These are phyloP conservation scores for Aureobasidium pullulans DNA, from an alignment of 2,329 filamentous ascomycete genomes.

Conservation along the genomic window DNA sequence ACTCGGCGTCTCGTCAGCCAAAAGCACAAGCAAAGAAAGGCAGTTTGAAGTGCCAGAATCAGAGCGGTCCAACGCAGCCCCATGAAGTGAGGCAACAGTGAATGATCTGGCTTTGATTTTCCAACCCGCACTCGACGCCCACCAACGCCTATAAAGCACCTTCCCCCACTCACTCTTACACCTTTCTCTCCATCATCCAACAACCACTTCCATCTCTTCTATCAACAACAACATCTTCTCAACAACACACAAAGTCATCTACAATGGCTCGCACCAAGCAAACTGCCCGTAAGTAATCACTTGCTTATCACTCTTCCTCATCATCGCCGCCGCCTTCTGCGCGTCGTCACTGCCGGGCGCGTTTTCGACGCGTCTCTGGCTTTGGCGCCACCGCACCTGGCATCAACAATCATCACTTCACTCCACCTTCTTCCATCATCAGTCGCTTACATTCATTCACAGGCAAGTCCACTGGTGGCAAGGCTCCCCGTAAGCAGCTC, in stretches of 20 bases:
- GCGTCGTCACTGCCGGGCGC: slow-evolving; percentile 11
- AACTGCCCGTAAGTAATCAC: slow-evolving; percentile 45
- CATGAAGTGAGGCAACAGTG: neutral
- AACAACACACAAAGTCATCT: slow-evolving; percentile 22
- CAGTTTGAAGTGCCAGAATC: slow-evolving; percentile 13
- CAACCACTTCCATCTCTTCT: slow-evolving; percentile 18
- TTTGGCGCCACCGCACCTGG: slow-evolving; percentile 9
- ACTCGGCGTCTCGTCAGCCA: neutral
- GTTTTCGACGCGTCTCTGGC: slow-evolving; percentile 14
- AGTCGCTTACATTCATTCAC: slow-evolving; percentile 25
- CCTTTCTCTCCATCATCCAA: slow-evolving; percentile 16
- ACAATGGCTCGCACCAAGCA: slow-evolving; percentile 50
- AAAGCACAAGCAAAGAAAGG: neutral
- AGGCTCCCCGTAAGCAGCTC: slow-evolving; percentile 85
- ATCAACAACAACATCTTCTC: slow-evolving; percentile 23
- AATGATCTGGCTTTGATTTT: slow-evolving; percentile 15
- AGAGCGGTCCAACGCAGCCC: neutral
- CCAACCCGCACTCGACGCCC: slow-evolving; percentile 13
- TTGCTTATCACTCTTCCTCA: slow-evolving; percentile 15
- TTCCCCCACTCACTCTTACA: slow-evolving; percentile 18
- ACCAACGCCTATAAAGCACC: slow-evolving; percentile 18
- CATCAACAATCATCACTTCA: slow-evolving; percentile 11
- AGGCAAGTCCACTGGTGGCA: slow-evolving; percentile 70
- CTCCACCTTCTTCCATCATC: slow-evolving; percentile 16
- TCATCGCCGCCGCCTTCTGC: slow-evolving; percentile 14